Conservation (phyloP, 2,329 filamentous ascomycete genomes). For the Teratosphaeria destructans region DNA sequence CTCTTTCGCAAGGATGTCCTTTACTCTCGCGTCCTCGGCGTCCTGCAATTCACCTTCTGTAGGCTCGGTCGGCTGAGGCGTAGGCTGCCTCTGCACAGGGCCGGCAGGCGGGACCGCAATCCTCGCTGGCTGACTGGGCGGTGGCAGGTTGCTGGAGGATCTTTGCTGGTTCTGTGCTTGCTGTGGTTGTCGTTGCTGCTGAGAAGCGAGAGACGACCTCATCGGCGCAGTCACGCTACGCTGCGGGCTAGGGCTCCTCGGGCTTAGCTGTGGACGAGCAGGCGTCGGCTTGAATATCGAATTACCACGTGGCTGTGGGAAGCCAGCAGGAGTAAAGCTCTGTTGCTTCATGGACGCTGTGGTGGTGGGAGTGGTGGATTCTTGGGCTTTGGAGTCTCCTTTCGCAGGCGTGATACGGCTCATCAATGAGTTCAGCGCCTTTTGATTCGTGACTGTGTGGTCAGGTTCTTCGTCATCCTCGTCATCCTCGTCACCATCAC, state of each 20-base stretch:
- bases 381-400: constrained; percentile 6
- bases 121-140: constrained; percentile 16
- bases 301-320: constrained; percentile 36
- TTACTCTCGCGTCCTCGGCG: constrained; percentile 60
- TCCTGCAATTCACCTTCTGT: constrained; percentile 45
- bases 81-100: constrained; percentile 21
- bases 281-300: constrained; percentile 41
- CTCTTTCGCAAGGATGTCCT: constrained; percentile 53
- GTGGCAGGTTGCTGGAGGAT: constrained; percentile 3
- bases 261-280: neutral
- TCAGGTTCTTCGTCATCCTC: constrained; percentile 24
- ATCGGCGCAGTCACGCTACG: constrained; percentile 44
- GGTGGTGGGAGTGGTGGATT: constrained; percentile 17
- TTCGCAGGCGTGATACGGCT: constrained; percentile 14
- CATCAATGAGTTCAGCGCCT: constrained; percentile 15
- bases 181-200: neutral
- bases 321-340: constrained; percentile 27
- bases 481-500: constrained; percentile 22
- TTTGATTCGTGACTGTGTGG: constrained; percentile 27
- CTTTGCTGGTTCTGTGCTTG: neutral
- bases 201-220: neutral
- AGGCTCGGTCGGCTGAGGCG: constrained; percentile 27
- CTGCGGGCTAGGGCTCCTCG: constrained; percentile 52
- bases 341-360: constrained; percentile 15
- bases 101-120: constrained; percentile 23